Evolutionary conservation across 78 protist genomes (phyloP).

Genomic region (Pigoraptor vietnamica): DNA sequence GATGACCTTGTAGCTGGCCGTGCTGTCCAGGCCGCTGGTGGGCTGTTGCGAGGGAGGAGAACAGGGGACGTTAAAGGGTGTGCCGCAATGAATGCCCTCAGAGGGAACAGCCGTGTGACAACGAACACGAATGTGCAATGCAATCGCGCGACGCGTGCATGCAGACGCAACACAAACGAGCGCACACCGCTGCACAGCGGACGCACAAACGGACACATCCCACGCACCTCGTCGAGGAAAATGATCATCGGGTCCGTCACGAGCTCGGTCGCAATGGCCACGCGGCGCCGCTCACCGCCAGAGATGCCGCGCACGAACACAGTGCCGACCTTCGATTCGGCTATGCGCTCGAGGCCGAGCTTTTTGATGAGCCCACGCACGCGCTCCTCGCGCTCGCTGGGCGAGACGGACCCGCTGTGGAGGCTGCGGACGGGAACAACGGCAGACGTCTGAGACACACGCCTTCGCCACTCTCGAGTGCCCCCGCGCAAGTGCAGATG

Average conservation of each 20-base stretch:
- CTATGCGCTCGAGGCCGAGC: background rate
- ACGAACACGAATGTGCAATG: background rate
- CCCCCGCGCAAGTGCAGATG: too few relatives aligned
- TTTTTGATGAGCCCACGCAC: constrained; percentile 20
- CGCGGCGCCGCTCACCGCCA: constrained; percentile 71
- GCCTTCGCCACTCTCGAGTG: too few relatives aligned
- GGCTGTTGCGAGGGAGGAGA: background rate
- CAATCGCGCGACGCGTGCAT: too few relatives aligned
- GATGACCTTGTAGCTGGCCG: background rate
- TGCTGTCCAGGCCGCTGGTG: background rate
- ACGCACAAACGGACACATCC: too few relatives aligned
- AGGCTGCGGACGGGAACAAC: too few relatives aligned
- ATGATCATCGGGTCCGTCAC: constrained; percentile 38
- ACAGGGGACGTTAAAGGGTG: too few relatives aligned
- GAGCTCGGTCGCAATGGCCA: constrained; percentile 39
- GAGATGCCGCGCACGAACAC: constrained; percentile 49
- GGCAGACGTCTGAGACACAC: too few relatives aligned
- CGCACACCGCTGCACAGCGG: too few relatives aligned
- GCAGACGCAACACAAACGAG: too few relatives aligned
- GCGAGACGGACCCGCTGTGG: background rate
- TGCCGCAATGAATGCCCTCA: too few relatives aligned
- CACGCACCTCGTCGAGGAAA: background rate
- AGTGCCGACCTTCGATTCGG: constrained; percentile 10
- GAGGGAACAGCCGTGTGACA: background rate
- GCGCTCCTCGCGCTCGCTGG: background rate